These are phyloP conservation scores for Trichoderma atroviride DNA, from an alignment of 2,329 filamentous ascomycete species.

Conservation along the genomic window DNA sequence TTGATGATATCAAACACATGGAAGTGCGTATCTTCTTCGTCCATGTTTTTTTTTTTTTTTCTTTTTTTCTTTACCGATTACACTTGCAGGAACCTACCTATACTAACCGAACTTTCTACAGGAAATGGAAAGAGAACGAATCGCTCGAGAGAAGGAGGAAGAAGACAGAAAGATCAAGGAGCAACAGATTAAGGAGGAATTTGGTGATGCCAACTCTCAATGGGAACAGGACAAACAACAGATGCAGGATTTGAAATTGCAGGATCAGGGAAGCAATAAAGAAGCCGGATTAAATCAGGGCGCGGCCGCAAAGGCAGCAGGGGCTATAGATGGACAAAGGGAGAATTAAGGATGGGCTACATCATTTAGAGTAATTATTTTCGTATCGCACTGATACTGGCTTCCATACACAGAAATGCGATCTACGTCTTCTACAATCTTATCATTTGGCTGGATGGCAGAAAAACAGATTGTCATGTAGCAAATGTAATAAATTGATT, in stretches of 20 bases:
- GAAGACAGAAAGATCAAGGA: conserved; percentile 73
- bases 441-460: neutral
- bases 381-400: conserved; percentile 1
- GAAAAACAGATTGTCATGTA: conserved; percentile 2
- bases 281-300: conserved; percentile 16
- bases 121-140: conserved; percentile 91
- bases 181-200: conserved; percentile 72
- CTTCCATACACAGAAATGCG: conserved; percentile 12
- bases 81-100: no score
- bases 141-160: conserved; percentile 73
- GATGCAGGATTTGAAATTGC: conserved; percentile 64
- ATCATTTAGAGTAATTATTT: conserved; percentile 21
- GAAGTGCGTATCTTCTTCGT: conserved; percentile 56
- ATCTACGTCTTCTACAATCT: neutral
- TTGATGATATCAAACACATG: conserved; percentile 97
- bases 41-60: neutral
- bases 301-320: conserved; percentile 27
- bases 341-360: neutral
- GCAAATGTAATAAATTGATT: neutral
- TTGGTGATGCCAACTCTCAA: conserved; percentile 73
- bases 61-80: neutral
- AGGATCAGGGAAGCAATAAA: conserved; percentile 27
- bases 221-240: conserved; percentile 90
- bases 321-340: conserved; percentile 51
- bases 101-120: conserved; percentile 40